A percentile compares a stretch with the other conserved stretches of the same genome.
These are phyloP conservation scores for Triticum dicoccoides DNA, from an alignment of 176 grass and related monocot species.

Conservation along the genomic window DNA sequence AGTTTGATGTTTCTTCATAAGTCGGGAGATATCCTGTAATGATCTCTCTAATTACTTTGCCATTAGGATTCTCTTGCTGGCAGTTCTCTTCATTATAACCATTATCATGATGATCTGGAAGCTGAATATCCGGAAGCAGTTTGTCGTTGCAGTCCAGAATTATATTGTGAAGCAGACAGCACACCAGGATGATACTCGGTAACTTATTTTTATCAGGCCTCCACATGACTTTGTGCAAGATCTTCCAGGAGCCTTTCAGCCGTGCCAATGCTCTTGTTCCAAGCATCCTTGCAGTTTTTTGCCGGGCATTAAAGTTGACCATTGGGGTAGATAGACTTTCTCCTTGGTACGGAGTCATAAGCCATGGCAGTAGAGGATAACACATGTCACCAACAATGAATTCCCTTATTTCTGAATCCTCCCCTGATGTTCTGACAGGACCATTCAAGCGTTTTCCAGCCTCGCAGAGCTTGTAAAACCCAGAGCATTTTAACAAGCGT, in stretches of 20 bases:
- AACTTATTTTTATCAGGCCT: conserved; percentile 95
- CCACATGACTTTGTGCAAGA: conserved; percentile 99
- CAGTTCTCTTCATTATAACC: conserved; percentile 66
- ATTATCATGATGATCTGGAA: conserved; percentile 76
- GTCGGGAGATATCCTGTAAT: conserved; percentile 56
- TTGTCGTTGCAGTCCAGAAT: conserved; percentile 82
- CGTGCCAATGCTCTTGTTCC: conserved; percentile 62
- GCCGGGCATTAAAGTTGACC: conserved; percentile 48
- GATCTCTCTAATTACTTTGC: conserved; percentile 72
- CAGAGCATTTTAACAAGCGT: conserved; percentile 75
- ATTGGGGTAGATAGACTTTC: conserved; percentile 49
- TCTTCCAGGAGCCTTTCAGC: conserved; percentile 94
- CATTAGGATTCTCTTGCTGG: conserved; percentile 56
- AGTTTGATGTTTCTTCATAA: conserved; percentile 20
- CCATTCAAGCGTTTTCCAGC: conserved; percentile 61
- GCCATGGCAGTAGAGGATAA: conserved; percentile 81
- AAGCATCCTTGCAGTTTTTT: conserved; percentile 55
- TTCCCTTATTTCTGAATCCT: conserved; percentile 69
- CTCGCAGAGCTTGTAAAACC: conserved; percentile 78
- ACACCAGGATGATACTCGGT: conserved; percentile 96
- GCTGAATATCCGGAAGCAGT: conserved; percentile 48
- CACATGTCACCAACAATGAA: conserved; percentile 73
- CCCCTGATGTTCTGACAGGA: conserved; percentile 44
- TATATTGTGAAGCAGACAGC: conserved; percentile 96
- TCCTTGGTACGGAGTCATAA: conserved; percentile 79